Evolutionary conservation across 768 basidiomycete species (phyloP), one percentile per base, ranked within the genome.

Genomic region (Hypholoma fasciculare): DNA sequence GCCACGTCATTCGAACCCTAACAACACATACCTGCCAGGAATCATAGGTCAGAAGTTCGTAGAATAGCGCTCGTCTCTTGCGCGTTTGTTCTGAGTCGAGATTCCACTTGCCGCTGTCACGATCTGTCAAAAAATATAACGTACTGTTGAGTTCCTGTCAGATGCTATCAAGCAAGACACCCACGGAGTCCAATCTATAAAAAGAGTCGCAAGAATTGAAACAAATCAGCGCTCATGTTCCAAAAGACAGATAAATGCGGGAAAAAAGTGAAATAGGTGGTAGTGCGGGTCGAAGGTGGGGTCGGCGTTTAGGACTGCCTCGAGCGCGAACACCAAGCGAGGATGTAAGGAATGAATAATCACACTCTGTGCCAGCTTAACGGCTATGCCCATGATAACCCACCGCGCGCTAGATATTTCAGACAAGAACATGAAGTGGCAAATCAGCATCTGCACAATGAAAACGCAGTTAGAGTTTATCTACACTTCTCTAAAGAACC

Each of bases 301-400:
- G 52, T 19, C 27, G 52, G 52, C 40, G 52, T 42, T 42, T 23
- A 46, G 17, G 19, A 26, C 40, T 38, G 52, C 40, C 23, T n/a
- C 20, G 11, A 54, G 17, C 44, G 44, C 44, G 30, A 34, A 34
- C 9, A 34, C 9, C 6, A 9, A 34, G 30, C 30, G 30, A 54
- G 30, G 13, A 17, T 46, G 23, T 39, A 37, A 48, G n/a, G 19
- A 37, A 50, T 47, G 19, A 52, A 20, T 46, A 76, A 78, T 73
- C 49, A 89, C 87, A 72, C 85, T 85, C 66, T 87, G 85, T 52
- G 86, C 85, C 62, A 89, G 70, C 70, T 89, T 89, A 26, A 87
- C 85, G 19, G 83, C 81, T 30, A 89, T 76, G 48, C 88, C 88
- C 85, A 88, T 87, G 51, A 85, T 71, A 26, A 84, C 80, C 88